A percentile compares a stretch with the other conserved stretches of the same genome.
These are phyloP conservation scores for Vigna angularis DNA, from an alignment of 306 rosid species.

Conservation along the genomic window DNA sequence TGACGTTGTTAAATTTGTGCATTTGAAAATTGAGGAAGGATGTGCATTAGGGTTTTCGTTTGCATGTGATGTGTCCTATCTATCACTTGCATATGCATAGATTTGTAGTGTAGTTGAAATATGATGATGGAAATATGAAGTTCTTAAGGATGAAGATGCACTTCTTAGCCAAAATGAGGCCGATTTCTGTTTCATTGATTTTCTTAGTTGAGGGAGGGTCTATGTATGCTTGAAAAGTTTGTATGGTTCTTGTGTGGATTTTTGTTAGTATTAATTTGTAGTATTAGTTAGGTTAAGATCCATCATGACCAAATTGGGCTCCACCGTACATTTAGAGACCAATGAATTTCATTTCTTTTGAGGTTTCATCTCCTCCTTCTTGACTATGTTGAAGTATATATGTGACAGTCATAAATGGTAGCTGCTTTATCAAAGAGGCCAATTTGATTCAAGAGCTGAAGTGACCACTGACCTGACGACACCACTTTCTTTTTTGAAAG, in stretches of 20 bases:
- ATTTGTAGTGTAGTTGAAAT: conserved; percentile 11
- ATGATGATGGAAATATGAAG: conserved; percentile 25
- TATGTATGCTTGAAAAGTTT: conserved; percentile 41
- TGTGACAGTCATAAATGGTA: conserved; percentile 38
- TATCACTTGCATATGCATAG: not conserved
- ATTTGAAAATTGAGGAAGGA: not conserved
- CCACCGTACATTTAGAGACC: conserved; percentile 45
- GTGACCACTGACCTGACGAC: conserved; percentile 45
- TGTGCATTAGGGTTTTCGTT: conserved; percentile 2
- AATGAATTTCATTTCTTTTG: conserved; percentile 44
- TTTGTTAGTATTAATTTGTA: conserved; percentile 38
- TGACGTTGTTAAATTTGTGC: not conserved
- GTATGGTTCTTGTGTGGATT: conserved; percentile 47
- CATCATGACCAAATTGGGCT: conserved; percentile 50
- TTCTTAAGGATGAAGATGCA: not conserved
- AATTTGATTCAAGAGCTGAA: conserved; percentile 45
- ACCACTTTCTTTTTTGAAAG: conserved; percentile 46
- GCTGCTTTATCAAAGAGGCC: conserved; percentile 52
- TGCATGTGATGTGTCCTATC: conserved; percentile 1
- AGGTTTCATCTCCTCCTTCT: conserved; percentile 49
- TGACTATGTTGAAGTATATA: conserved; percentile 58
- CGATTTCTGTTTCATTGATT: conserved; percentile 26
- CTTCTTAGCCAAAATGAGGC: conserved; percentile 38
- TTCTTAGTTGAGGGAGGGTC: conserved; percentile 10
- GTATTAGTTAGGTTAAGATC: conserved; percentile 46